phyloP scores from a whole-genome alignment of 805 yeast species.

The Komagataella kurtzmanii region DNA sequence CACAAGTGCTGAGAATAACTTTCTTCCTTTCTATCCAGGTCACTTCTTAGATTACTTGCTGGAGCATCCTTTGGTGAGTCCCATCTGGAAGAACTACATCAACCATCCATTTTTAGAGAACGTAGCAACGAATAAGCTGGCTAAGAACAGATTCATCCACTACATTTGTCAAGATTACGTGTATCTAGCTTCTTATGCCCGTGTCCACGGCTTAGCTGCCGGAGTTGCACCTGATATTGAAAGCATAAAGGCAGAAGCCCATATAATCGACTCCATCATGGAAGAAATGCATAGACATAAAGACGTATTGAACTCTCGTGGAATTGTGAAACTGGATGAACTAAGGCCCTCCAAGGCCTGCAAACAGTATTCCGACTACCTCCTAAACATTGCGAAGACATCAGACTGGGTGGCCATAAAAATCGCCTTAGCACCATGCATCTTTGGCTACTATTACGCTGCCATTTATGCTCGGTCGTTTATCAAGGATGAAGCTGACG shows the following conservation, averaged over 20 bases:
- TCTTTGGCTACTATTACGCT: conserved; percentile 59
- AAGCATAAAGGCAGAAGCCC: conserved; percentile 34
- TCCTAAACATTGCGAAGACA: conserved; percentile 36
- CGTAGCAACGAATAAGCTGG: conserved; percentile 38
- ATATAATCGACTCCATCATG: conserved; percentile 35
- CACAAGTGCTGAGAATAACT: conserved; percentile 4
- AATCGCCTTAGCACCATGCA: conserved; percentile 63
- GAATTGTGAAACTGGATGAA: conserved; percentile 29
- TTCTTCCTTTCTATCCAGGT: conserved; percentile 20
- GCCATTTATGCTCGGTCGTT: conserved; percentile 18
- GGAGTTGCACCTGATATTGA: conserved; percentile 43
- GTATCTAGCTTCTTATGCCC: conserved; percentile 56
- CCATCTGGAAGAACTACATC: conserved; percentile 44
- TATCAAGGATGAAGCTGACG: conserved; percentile 16
- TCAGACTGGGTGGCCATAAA: conserved; percentile 53
- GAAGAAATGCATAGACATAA: conserved; percentile 45
- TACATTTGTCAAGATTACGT: conserved; percentile 50
- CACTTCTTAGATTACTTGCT: conserved; percentile 35
- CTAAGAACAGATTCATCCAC: conserved; percentile 30
- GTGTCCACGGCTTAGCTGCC: conserved; percentile 50
- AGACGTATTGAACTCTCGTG: conserved; percentile 27
- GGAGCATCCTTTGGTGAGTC: conserved; percentile 38
- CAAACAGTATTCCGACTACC: conserved; percentile 44
- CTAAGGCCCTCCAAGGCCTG: conserved; percentile 44
- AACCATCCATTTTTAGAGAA: conserved; percentile 48